phyloP scores from a whole-genome alignment of 805 yeast species.

The Candida loeiensis region DNA sequence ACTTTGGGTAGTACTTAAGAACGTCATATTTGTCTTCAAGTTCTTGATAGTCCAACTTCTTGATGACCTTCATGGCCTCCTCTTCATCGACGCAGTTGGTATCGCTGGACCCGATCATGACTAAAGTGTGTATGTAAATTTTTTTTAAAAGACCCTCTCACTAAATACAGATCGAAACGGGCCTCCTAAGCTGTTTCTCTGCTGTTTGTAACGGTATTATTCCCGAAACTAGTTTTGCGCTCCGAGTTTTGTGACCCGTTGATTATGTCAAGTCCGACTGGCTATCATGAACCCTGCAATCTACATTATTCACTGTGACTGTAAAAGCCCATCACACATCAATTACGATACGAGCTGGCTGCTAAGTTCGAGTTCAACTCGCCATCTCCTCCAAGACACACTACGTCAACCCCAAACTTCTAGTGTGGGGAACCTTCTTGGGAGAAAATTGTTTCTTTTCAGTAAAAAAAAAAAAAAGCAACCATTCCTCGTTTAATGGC shows the following conservation, averaged over 20 bases:
- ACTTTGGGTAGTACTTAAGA: constrained; percentile 37
- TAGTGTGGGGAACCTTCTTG: neutral
- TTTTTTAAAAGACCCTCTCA: neutral
- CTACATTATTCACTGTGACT: neutral
- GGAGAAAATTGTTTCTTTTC: neutral
- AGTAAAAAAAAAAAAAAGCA: neutral
- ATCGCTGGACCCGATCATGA: constrained; percentile 5
- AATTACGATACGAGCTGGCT: too few relatives aligned
- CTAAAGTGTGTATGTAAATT: neutral
- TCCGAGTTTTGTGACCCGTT: neutral
- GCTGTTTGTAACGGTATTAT: neutral
- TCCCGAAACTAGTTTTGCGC: constrained; percentile 1
- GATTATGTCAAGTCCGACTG: neutral
- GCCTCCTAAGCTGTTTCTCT: neutral
- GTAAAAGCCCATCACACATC: too few relatives aligned
- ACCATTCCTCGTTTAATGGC: neutral
- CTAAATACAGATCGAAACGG: neutral
- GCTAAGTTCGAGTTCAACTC: neutral
- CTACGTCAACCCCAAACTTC: neutral
- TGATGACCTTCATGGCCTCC: constrained; percentile 12
- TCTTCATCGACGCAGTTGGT: constrained; percentile 3
- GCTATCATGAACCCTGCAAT: neutral
- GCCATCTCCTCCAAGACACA: neutral
- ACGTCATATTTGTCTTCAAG: constrained; percentile 32
- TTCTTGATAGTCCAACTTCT: constrained; percentile 31